A percentile compares a stretch with the other conserved stretches of the same genome.
Evolutionary conservation across 1,284 basidiomycete genomes (phyloP).

Genomic region (Rhodotorula sp.): DNA sequence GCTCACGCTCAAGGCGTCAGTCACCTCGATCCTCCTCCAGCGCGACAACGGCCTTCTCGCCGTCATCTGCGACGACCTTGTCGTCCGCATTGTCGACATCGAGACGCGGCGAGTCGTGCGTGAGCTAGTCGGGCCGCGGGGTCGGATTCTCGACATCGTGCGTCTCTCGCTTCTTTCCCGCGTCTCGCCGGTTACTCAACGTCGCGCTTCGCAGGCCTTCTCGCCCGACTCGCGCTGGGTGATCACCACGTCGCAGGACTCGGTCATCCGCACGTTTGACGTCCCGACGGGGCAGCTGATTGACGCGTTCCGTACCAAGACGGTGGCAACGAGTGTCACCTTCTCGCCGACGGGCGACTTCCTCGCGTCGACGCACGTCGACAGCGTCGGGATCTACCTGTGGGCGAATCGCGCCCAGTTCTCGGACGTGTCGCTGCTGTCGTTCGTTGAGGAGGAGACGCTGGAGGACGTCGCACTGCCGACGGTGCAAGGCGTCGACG

Average conservation of each 20-base stretch:
- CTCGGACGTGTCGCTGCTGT: conserved; percentile 76
- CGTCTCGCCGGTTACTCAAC: background rate
- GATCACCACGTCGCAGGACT: conserved; percentile 83
- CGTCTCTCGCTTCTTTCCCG: conserved; percentile 45
- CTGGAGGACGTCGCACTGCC: conserved; percentile 69
- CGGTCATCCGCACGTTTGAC: conserved; percentile 91
- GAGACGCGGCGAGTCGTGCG: conserved; percentile 85
- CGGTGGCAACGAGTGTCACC: conserved; percentile 82
- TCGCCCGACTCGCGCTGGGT: conserved; percentile 37
- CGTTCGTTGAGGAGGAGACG: conserved; percentile 73
- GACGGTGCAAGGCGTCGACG: conserved; percentile 73
- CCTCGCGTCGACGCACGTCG: conserved; percentile 90
- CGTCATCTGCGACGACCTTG: conserved; percentile 78
- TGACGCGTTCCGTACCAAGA: conserved; percentile 87
- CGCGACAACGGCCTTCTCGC: conserved; percentile 85
- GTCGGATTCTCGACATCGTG: conserved; percentile 80
- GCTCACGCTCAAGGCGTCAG: conserved; percentile 67
- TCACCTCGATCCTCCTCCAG: conserved; percentile 74
- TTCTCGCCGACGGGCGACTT: conserved; percentile 97
- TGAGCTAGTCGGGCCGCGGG: conserved; percentile 78
- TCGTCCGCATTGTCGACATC: conserved; percentile 83
- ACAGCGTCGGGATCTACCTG: conserved; percentile 88
- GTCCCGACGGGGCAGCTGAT: conserved; percentile 89
- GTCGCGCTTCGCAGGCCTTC: conserved; percentile 25
- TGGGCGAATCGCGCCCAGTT: conserved; percentile 98